Evolutionary conservation across 768 basidiomycete genomes (phyloP).

Genomic region (Boletus tylopilopsis): DNA sequence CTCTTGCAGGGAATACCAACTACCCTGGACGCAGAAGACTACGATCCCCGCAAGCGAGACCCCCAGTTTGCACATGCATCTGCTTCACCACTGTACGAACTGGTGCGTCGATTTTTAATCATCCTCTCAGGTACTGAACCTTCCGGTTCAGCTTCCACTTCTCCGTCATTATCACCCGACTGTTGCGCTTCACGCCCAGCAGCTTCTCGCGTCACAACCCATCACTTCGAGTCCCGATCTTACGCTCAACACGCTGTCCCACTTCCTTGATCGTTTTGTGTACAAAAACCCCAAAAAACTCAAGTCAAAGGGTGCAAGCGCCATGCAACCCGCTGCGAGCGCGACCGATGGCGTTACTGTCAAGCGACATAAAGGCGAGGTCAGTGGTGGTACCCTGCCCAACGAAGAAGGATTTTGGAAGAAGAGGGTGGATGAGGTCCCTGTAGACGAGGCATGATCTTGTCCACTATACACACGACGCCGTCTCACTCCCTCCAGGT

Average conservation of each 20-base stretch:
- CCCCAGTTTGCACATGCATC: constrained; percentile 83
- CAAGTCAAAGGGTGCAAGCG: constrained; percentile 71
- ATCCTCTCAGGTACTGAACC: background rate
- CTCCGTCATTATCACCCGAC: constrained; percentile 89
- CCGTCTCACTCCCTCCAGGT: constrained; percentile 40
- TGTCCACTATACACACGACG: background rate
- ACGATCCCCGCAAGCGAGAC: constrained; percentile 89
- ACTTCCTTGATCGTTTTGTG: constrained; percentile 96
- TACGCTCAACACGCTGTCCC: constrained; percentile 86
- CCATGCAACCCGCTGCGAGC: constrained; percentile 92
- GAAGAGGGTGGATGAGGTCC: constrained; percentile 64
- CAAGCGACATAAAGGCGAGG: constrained; percentile 65
- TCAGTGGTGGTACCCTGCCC: constrained; percentile 45
- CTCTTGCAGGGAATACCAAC: constrained; percentile 39
- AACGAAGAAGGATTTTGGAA: constrained; percentile 78
- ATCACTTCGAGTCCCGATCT: constrained; percentile 85
- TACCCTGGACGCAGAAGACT: constrained; percentile 36
- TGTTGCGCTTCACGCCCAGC: constrained; percentile 78
- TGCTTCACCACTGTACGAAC: constrained; percentile 81
- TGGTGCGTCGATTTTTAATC: constrained; percentile 48
- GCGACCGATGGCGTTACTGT: constrained; percentile 61
- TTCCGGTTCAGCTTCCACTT: constrained; percentile 60
- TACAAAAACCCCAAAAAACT: constrained; percentile 91
- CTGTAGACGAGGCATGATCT: constrained; percentile 73
- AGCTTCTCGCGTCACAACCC: constrained; percentile 69